These are phyloP conservation scores for Acrodontium crateriforme DNA, from an alignment of 2,329 filamentous ascomycete species.

Conservation along the genomic window DNA sequence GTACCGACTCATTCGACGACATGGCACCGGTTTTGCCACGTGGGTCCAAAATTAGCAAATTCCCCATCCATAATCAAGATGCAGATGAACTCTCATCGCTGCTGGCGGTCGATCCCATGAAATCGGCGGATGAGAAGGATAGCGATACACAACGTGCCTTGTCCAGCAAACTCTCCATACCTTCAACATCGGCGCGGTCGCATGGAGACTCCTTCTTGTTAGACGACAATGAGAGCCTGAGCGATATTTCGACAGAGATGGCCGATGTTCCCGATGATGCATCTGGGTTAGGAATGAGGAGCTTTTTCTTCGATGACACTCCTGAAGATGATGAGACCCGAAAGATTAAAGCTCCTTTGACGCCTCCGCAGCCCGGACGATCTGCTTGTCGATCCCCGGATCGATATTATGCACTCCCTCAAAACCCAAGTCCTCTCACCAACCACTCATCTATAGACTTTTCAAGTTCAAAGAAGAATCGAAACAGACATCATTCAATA, in stretches of 20 bases:
- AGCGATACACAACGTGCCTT: too few species aligned
- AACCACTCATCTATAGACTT: too few species aligned
- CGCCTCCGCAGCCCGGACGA: constrained; percentile 28
- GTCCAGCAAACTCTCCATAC: too few species aligned
- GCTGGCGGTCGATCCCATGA: too few species aligned
- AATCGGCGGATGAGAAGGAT: too few species aligned
- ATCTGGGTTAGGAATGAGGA: constrained; percentile 28
- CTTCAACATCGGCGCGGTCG: too few species aligned
- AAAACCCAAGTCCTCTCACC: constrained; percentile 2
- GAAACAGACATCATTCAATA: too few species aligned
- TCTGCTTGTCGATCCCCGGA: constrained; percentile 11
- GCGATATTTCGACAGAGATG: constrained; percentile 40
- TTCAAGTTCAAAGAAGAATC: too few species aligned
- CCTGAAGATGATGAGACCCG: constrained; percentile 24
- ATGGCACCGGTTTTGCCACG: constrained; percentile 3
- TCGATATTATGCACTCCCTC: constrained; percentile 1
- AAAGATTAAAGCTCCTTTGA: constrained; percentile 23
- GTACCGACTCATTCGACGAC: constrained; percentile 3
- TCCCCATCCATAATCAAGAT: too few species aligned
- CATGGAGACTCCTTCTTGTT: constrained; percentile 35
- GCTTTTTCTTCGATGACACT: constrained; percentile 37
- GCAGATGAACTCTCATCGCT: too few species aligned
- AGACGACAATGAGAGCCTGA: constrained; percentile 41
- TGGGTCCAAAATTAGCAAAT: neutral
- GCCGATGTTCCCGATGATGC: constrained; percentile 34